Percentiles rank a stretch among this genome's conserved stretches.
Evolutionary conservation across 257 asterid species (phyloP).

Genomic region (Primulina huaijiensis): DNA sequence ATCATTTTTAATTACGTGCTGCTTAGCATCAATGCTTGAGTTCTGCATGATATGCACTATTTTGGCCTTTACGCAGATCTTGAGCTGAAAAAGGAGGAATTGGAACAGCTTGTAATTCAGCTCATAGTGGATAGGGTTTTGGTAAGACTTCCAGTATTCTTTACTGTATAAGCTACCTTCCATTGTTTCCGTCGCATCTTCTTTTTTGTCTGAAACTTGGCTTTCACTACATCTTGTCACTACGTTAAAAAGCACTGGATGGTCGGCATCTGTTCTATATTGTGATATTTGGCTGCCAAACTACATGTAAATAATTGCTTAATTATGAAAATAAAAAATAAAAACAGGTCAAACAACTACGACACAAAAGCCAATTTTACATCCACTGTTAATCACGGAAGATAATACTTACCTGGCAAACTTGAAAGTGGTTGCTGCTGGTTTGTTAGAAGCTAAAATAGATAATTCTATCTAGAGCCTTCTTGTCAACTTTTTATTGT

Average conservation of each 20-base stretch:
- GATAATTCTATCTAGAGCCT: background rate
- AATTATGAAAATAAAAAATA: background rate
- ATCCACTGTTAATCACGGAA: background rate
- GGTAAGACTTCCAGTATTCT: conserved; percentile 43
- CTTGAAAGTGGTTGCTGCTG: conserved; percentile 12
- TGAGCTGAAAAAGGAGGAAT: conserved; percentile 71
- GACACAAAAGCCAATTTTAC: background rate
- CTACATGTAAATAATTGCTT: background rate
- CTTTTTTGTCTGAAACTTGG: background rate
- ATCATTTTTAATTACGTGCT: background rate
- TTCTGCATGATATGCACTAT: conserved; percentile 6
- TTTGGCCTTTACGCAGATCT: conserved; percentile 48
- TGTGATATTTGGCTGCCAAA: conserved; percentile 16
- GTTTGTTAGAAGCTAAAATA: conserved; percentile 8
- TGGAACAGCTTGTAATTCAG: conserved; percentile 74
- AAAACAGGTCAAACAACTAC: background rate
- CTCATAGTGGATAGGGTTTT: conserved; percentile 70
- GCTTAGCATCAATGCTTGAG: background rate
- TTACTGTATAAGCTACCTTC: conserved; percentile 16
- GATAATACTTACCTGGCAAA: conserved; percentile 1
- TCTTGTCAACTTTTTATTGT: conserved; percentile 14
- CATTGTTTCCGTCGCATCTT: background rate
- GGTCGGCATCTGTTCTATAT: conserved; percentile 10
- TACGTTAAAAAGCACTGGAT: background rate
- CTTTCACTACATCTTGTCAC: background rate